phyloP scores from a whole-genome alignment of 2,329 filamentous ascomycete genomes.

The Xylaria sp. region DNA sequence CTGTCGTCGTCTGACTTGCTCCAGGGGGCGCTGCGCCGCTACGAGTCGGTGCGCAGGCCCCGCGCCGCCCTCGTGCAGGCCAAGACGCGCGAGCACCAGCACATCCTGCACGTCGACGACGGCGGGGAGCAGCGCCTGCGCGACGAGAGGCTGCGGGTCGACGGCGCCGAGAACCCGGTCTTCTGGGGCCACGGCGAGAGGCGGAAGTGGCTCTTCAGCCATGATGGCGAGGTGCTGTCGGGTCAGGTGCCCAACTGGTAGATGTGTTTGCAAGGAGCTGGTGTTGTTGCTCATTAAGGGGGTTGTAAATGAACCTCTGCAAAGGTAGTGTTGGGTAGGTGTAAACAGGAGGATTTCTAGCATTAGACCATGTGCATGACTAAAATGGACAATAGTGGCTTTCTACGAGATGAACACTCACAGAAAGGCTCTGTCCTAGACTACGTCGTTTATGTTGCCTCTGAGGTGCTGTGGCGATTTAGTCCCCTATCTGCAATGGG shows the following conservation, averaged over 20 bases:
- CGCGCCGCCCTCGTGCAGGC: slow-evolving; percentile 13
- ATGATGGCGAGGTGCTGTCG: slow-evolving; percentile 26
- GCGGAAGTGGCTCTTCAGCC: slow-evolving; percentile 40
- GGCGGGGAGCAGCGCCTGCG: slow-evolving; percentile 24
- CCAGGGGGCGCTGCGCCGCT: slow-evolving; percentile 40
- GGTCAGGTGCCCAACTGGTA: slow-evolving; percentile 18
- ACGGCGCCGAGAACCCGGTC: slow-evolving; percentile 24
- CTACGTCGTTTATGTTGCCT: too few relatives aligned
- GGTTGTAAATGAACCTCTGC: too few relatives aligned
- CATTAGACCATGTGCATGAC: too few relatives aligned
- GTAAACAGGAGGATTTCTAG: too few relatives aligned
- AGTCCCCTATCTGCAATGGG: too few relatives aligned
- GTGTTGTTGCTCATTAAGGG: slow-evolving; percentile 12
- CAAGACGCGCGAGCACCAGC: slow-evolving; percentile 20
- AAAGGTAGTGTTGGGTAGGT: too few relatives aligned
- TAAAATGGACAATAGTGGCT: too few relatives aligned
- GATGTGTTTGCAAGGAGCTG: not conserved
- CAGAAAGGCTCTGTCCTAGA: too few relatives aligned
- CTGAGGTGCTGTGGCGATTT: too few relatives aligned
- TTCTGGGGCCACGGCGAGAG: slow-evolving; percentile 34
- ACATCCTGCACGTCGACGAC: slow-evolving; percentile 31
- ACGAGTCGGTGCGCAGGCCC: slow-evolving; percentile 12
- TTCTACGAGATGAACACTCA: too few relatives aligned
- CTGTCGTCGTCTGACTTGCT: too few relatives aligned
- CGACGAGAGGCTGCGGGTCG: slow-evolving; percentile 18